A percentile compares a stretch with the other conserved stretches of the same genome.
These are phyloP conservation scores for Phytophthora parvispora DNA, from an alignment of 352 stramenopile genomes.

Conservation along the genomic window DNA sequence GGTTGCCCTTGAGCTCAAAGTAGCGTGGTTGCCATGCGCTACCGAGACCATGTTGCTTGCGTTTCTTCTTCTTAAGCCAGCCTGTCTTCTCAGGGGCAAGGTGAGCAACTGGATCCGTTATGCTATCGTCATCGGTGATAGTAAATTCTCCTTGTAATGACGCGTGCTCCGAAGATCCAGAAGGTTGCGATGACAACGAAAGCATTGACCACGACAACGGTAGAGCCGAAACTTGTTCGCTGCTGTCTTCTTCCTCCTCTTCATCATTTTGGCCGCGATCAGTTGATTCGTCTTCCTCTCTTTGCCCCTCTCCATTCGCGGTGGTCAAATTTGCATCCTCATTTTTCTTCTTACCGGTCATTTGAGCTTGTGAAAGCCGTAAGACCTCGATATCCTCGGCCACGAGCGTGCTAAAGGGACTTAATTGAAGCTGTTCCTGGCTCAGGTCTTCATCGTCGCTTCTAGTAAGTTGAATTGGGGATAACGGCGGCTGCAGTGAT, in stretches of 20 bases:
- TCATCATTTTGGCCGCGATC: constrained; percentile 17
- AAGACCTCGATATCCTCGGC: constrained; percentile 35
- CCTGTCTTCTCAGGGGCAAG: constrained; percentile 70
- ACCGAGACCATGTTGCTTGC: constrained; percentile 75
- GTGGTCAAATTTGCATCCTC: neutral
- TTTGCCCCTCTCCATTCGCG: constrained; percentile 1
- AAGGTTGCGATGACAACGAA: constrained; percentile 62
- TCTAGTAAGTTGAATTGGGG: constrained; percentile 10
- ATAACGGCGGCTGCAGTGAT: neutral
- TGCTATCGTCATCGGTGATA: constrained; percentile 25
- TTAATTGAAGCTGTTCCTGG: constrained; percentile 12
- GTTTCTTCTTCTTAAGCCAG: constrained; percentile 86
- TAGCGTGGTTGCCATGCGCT: constrained; percentile 83
- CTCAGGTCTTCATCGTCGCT: constrained; percentile 11
- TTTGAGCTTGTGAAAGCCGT: constrained; percentile 27
- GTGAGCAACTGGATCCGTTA: constrained; percentile 18
- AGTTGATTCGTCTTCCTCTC: constrained; percentile 15
- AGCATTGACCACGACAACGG: constrained; percentile 73
- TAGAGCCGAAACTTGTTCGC: constrained; percentile 47
- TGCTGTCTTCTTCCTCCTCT: constrained; percentile 38
- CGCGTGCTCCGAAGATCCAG: constrained; percentile 33
- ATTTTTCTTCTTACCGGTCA: constrained; percentile 12
- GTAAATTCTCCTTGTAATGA: constrained; percentile 34
- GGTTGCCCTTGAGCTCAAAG: constrained; percentile 87
- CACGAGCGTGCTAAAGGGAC: constrained; percentile 32